Conservation (phyloP, 169 alveolate species). For the Plasmodium berghei region DNA sequence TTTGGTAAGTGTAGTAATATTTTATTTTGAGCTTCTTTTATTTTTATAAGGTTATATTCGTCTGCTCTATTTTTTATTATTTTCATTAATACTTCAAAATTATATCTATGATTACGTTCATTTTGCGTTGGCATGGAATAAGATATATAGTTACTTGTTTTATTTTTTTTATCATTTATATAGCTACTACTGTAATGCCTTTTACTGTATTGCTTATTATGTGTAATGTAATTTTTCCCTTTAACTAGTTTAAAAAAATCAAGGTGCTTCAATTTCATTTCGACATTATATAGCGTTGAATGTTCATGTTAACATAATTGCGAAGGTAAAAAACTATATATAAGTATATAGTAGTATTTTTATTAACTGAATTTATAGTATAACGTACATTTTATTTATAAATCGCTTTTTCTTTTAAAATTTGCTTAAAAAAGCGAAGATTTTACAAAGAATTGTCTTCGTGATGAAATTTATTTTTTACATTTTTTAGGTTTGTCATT, state of each 20-base stretch:
- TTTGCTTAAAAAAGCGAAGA: too few species aligned
- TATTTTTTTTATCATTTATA: conserved; percentile 19
- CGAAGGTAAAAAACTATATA: too few species aligned
- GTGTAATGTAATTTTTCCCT: conserved; percentile 8
- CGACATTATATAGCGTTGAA: neutral
- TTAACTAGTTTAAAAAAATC: conserved; percentile 9
- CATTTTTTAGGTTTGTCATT: too few species aligned
- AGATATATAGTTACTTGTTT: conserved; percentile 25
- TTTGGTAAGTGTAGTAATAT: conserved; percentile 42
- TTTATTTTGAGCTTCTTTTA: conserved; percentile 58
- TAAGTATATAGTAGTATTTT: too few species aligned
- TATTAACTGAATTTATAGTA: too few species aligned
- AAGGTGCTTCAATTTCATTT: conserved; percentile 16
- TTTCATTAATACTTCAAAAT: conserved; percentile 63
- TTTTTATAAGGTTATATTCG: conserved; percentile 65
- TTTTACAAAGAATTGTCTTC: too few species aligned
- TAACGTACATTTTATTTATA: too few species aligned
- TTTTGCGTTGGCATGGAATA: conserved; percentile 17
- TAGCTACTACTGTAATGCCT: conserved; percentile 9
- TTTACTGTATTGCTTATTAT: neutral
- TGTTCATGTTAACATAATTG: too few species aligned
- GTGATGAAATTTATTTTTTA: too few species aligned
- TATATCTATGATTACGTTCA: conserved; percentile 43
- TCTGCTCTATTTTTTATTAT: conserved; percentile 61
- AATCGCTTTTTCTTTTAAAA: too few species aligned